Evolutionary conservation across 2,329 filamentous ascomycete genomes (phyloP), one percentile per base, ranked within the genome.

Genomic region (Penicillium sclerotigenum): DNA sequence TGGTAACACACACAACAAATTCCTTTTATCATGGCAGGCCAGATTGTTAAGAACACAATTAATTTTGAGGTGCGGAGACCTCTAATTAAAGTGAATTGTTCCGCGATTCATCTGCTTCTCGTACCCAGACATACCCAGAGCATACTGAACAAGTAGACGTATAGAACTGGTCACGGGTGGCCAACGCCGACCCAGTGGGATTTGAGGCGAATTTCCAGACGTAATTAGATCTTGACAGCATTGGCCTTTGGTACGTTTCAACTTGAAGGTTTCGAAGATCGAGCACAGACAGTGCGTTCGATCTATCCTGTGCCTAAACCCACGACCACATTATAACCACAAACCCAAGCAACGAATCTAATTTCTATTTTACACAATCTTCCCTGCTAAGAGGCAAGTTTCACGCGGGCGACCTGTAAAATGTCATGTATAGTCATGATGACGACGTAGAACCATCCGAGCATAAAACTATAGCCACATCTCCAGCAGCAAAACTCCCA

Each of bases 391-490:
- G 52, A 22, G 52, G 52, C 52, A 16, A 49, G 7, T 11, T 14
- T 3, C 2, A n/a, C 7, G 37, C 10, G 14, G 22, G 52, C 45
- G 13, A 37, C 22, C 16, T 24, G 1, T 11, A 22, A 48, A 50
- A 54, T 54, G 45, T 37, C 52, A 54, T 54, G 13, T 22, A 54
- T 36, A 42, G 52, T 54, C 52, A 54, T 50, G 16, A 54, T 54
- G 52, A 54, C 52, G 37, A 34, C 2, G 8, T 11, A 38, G 11
- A 13, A 42, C 20, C 11, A 1, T 10, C 2, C 13, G 5, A 34
- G 16, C 10, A 42, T 54, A 54, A 18, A 54, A 26, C 6, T 34
- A 28, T 20, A 24, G 37, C 29, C 37, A 36, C 29, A 16, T 14
- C 18, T 20, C n/a, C 16, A 33, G 13, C 20, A 9, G 4, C 26